Conservation (phyloP, 345 rosid genomes). For the Populus simonii region DNA sequence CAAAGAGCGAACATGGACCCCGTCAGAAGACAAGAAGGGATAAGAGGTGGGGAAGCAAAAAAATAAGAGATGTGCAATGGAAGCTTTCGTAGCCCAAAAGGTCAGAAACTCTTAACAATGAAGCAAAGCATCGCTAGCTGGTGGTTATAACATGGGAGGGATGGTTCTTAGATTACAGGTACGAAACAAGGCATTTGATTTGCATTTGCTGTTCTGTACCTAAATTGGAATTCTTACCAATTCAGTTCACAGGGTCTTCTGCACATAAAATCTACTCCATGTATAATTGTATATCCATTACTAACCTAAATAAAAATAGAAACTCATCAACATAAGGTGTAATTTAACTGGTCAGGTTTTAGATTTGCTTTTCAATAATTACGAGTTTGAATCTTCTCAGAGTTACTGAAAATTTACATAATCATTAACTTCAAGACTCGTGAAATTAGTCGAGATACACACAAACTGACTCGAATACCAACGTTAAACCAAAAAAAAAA, state of each 20-base stretch:
- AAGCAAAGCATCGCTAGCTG: constrained; percentile 1
- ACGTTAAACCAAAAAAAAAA: no score
- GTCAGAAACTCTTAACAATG: background rate
- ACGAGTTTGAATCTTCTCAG: accelerated
- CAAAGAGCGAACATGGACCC: background rate
- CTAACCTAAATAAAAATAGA: background rate
- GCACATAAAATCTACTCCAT: background rate
- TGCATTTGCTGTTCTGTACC: background rate
- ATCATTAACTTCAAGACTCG: accelerated
- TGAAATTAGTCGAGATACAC: accelerated
- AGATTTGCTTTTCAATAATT: no score
- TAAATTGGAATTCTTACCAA: background rate
- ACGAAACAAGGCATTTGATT: background rate
- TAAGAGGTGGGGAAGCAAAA: background rate
- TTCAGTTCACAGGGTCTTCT: background rate
- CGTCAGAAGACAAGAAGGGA: background rate
- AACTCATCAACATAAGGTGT: background rate
- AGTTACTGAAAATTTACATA: no score
- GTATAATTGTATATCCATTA: background rate
- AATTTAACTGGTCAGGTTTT: no score
- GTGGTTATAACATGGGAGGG: background rate
- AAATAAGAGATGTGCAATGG: background rate
- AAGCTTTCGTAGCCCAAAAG: background rate
- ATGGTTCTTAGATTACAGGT: background rate
- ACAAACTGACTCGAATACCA: no score